These are phyloP conservation scores for Podaxis sp. DNA, from an alignment of 768 basidiomycete genomes.

Conservation along the genomic window DNA sequence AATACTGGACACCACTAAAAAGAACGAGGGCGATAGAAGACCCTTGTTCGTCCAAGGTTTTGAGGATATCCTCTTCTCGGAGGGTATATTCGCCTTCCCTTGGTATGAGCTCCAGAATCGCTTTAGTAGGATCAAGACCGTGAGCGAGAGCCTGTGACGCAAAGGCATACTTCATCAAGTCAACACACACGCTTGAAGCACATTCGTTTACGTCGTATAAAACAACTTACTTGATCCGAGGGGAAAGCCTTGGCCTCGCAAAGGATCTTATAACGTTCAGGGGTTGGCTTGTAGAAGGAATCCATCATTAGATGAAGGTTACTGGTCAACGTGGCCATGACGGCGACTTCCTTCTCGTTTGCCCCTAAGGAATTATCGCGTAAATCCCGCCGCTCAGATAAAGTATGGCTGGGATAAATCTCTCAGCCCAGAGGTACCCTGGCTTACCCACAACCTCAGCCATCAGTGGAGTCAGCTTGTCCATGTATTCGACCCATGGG, in stretches of 20 bases:
- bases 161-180: conserved; percentile 80
- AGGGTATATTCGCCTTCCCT: conserved; percentile 83
- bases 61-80: conserved; percentile 86
- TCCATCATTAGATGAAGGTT: conserved; percentile 96
- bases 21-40: conserved; percentile 84
- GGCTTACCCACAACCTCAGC: conserved; percentile 80
- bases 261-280: conserved; percentile 86
- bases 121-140: conserved; percentile 68
- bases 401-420: conserved; percentile 13
- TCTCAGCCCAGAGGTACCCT: conserved; percentile 11
- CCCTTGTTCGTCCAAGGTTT: conserved; percentile 70
- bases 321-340: conserved; percentile 92
- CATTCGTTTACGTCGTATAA: conserved; percentile 17
- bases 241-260: conserved; percentile 95
- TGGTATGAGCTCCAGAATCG: conserved; percentile 79
- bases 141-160: conserved; percentile 86
- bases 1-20: conserved; percentile 94
- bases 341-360: conserved; percentile 85
- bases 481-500: conserved; percentile 80
- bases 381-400: conserved; percentile 19
- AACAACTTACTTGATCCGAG: conserved; percentile 80
- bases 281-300: conserved; percentile 89
- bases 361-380: conserved; percentile 57
- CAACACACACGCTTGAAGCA: conserved; percentile 11
- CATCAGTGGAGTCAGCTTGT: conserved; percentile 69